Conservation (phyloP, 106 monocot species). For the Iris macrosiphon region DNA sequence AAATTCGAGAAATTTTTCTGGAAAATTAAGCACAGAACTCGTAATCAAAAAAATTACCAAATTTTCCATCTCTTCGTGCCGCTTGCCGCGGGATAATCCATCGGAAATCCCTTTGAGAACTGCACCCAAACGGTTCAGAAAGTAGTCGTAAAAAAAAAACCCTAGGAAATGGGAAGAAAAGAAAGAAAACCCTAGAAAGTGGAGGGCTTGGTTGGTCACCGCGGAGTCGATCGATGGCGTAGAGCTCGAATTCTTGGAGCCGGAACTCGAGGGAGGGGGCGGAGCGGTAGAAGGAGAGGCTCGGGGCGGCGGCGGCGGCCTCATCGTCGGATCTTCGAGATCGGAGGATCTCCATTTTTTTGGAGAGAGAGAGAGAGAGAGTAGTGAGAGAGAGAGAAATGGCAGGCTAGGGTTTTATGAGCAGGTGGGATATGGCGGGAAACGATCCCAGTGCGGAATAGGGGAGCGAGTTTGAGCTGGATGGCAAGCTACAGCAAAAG, state of each 20-base stretch:
- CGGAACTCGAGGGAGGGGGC: constrained; percentile 67
- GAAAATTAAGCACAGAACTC: too few relatives aligned
- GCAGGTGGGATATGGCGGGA: too few relatives aligned
- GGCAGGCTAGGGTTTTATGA: too few relatives aligned
- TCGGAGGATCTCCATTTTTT: constrained; percentile 72
- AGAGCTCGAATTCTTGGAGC: constrained; percentile 84
- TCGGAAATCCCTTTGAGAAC: constrained; percentile 86
- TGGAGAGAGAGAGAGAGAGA: neutral
- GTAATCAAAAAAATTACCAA: constrained; percentile 57
- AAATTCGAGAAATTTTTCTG: too few relatives aligned
- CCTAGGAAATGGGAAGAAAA: neutral
- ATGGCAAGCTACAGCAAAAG: too few relatives aligned
- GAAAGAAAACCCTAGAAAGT: neutral
- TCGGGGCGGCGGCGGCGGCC: constrained; percentile 8
- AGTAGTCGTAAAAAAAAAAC: too few relatives aligned
- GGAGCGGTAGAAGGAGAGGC: constrained; percentile 58
- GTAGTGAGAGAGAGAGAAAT: too few relatives aligned
- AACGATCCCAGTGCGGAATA: too few relatives aligned
- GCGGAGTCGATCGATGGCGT: constrained; percentile 83
- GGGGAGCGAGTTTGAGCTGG: too few relatives aligned
- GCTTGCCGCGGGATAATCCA: constrained; percentile 80
- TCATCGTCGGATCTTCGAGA: constrained; percentile 59
- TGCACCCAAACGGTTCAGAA: constrained; percentile 27
- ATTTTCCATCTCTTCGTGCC: constrained; percentile 87
- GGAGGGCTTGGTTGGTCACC: too few relatives aligned